These are phyloP conservation scores for Hemerocallis citrina DNA, from an alignment of 106 monocot species.

Conservation along the genomic window DNA sequence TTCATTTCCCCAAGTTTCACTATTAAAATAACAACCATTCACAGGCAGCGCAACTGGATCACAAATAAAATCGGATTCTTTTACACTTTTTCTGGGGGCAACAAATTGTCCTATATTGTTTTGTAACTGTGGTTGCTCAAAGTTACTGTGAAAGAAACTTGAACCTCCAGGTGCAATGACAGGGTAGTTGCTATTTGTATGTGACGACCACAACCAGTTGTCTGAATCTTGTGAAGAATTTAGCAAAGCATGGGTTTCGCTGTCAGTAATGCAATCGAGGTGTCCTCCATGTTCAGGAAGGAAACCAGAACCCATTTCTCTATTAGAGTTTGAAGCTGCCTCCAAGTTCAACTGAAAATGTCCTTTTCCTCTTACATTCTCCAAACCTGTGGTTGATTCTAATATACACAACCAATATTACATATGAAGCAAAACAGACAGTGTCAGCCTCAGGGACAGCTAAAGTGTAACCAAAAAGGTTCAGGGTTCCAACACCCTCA, in stretches of 20 bases:
- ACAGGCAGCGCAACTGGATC: neutral
- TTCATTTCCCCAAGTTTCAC: neutral
- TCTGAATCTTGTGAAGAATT: constrained; percentile 2
- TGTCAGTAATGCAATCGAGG: constrained; percentile 4
- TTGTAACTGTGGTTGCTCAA: constrained; percentile 17
- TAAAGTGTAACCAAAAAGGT: neutral
- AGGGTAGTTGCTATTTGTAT: neutral
- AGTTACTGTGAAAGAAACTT: constrained; percentile 2
- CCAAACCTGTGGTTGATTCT: neutral
- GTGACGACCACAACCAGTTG: constrained; percentile 13
- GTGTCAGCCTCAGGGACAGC: neutral
- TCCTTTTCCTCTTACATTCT: neutral
- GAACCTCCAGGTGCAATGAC: constrained; percentile 6
- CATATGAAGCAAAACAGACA: neutral
- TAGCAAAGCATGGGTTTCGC: constrained; percentile 1
- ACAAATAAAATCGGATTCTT: neutral
- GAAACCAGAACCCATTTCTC: neutral
- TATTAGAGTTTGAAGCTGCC: constrained; percentile 4
- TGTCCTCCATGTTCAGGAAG: neutral
- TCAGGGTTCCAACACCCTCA: no score
- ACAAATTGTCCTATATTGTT: neutral
- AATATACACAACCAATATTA: no score
- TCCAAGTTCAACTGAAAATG: constrained; percentile 3
- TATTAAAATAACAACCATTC: constrained; percentile 4
- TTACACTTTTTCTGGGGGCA: constrained; percentile 2